phyloP scores from a whole-genome alignment of 2,329 filamentous ascomycete genomes.

The Exutisphaerella laricina region DNA sequence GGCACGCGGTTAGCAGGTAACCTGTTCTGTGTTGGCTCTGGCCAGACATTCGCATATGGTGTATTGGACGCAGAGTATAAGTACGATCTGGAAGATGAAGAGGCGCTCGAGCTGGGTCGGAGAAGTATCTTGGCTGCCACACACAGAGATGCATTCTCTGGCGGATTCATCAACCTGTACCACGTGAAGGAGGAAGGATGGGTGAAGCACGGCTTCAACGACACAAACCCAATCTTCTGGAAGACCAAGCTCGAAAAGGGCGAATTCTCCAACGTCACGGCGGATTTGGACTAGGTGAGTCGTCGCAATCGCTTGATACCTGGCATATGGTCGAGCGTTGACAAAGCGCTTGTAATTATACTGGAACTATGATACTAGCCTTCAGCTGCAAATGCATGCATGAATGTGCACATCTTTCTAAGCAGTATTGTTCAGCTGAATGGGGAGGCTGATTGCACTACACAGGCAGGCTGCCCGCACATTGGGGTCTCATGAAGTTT shows the following conservation, averaged over 20 bases:
- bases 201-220: constrained; percentile 97
- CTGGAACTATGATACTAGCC: constrained; percentile 16
- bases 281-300: constrained; percentile 49
- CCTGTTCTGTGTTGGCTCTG: constrained; percentile 95
- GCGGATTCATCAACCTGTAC: constrained; percentile 97
- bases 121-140: constrained; percentile 93
- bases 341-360: constrained; percentile 16
- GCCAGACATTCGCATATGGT: constrained; percentile 98
- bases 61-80: constrained; percentile 93
- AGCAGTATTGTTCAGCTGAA: too few species aligned
- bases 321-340: not conserved
- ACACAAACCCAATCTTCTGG: constrained; percentile 99
- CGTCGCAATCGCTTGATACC: constrained; percentile 1
- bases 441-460: too few species aligned
- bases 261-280: constrained; percentile 95
- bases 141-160: constrained; percentile 96
- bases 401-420: too few species aligned
- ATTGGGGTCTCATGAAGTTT: too few species aligned
- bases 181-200: constrained; percentile 98
- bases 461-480: too few species aligned
- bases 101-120: constrained; percentile 83
- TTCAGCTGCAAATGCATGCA: not conserved
- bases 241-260: constrained; percentile 97
- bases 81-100: constrained; percentile 81
- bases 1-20: constrained; percentile 89